Percentiles rank a stretch among this genome's conserved stretches.
Conservation (phyloP, 2,329 filamentous ascomycete species). For the Golovinomyces cichoracearum region DNA sequence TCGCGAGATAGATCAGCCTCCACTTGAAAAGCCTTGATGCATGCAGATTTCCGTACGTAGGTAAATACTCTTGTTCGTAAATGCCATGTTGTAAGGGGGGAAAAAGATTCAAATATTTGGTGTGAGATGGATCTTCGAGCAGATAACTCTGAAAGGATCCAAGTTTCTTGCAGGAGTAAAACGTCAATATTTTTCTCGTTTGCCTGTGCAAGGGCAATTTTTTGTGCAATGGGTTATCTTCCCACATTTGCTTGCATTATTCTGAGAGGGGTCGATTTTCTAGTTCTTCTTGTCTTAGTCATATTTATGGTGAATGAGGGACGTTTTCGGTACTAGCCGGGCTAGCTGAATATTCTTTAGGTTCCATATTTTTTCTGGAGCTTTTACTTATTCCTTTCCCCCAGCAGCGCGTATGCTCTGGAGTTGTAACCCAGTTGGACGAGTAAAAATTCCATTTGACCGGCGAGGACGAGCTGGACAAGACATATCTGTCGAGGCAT, state of each 20-base stretch:
- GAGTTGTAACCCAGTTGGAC: background rate
- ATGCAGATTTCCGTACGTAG: background rate
- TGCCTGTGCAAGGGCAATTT: background rate
- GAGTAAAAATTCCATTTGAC: background rate
- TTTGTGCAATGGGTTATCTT: background rate
- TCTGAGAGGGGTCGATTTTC: background rate
- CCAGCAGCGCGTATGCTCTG: background rate
- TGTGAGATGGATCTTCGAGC: background rate
- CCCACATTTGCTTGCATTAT: slow-evolving; percentile 1
- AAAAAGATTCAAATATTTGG: background rate
- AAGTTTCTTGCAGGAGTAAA: background rate
- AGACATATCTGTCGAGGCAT: background rate
- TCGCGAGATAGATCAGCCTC: background rate
- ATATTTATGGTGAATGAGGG: background rate
- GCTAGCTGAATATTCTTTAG: background rate
- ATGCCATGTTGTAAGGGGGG: background rate
- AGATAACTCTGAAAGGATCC: background rate
- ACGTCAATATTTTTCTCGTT: background rate
- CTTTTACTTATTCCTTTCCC: background rate
- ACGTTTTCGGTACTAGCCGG: background rate
- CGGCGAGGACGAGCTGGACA: background rate
- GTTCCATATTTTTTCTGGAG: background rate
- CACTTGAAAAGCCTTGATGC: background rate
- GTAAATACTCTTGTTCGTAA: background rate
- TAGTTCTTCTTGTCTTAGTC: background rate